Evolutionary conservation across 306 rosid genomes (phyloP).

Genomic region (Crotalaria pallida): DNA sequence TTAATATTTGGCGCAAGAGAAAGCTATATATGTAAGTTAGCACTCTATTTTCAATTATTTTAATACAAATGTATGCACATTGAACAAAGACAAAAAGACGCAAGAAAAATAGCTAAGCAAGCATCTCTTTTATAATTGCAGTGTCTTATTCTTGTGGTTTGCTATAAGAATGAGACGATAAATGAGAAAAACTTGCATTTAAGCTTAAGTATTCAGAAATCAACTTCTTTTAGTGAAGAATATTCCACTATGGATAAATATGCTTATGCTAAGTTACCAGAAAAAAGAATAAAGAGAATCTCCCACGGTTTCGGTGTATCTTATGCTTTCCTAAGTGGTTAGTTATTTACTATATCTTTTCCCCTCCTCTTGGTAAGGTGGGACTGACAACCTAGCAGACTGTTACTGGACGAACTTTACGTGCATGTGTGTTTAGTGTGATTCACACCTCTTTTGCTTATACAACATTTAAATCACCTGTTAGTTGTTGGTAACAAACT

Average conservation of each 20-base stretch:
- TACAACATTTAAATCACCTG: no score
- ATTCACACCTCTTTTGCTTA: no score
- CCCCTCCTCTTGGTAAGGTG: no score
- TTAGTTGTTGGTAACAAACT: no score
- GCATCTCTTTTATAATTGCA: background rate
- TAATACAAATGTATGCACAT: background rate
- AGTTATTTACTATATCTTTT: no score
- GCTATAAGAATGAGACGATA: background rate
- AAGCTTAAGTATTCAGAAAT: background rate
- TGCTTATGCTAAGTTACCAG: background rate
- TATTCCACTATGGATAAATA: constrained; percentile 11
- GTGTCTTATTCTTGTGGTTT: background rate
- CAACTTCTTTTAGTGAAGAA: background rate
- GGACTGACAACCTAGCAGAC: no score
- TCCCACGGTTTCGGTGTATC: background rate
- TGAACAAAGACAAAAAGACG: background rate
- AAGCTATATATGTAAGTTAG: background rate
- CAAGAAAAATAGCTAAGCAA: background rate
- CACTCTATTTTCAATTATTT: no score
- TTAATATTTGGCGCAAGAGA: background rate
- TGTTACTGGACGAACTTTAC: no score
- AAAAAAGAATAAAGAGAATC: background rate
- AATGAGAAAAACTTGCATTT: background rate
- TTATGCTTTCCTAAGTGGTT: background rate
- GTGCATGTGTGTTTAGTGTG: no score